Conservation (phyloP, 2,329 filamentous ascomycete species). For the Zalaria obscura region DNA sequence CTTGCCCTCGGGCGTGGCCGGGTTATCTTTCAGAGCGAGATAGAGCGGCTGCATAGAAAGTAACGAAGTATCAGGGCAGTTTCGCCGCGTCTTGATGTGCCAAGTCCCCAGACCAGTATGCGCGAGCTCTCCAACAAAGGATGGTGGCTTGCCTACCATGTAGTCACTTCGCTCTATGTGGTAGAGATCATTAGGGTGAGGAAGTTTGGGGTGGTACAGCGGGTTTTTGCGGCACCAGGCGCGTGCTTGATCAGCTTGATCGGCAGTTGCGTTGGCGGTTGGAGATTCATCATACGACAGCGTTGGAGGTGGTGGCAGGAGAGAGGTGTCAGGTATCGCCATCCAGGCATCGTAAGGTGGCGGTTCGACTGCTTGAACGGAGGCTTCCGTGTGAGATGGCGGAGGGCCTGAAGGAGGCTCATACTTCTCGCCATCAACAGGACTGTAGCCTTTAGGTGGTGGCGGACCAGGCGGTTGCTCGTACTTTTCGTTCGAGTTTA, state of each 20-base stretch:
- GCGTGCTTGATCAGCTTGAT: constrained; percentile 50
- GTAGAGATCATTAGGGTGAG: constrained; percentile 6
- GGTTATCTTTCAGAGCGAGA: constrained; percentile 42
- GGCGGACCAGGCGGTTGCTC: constrained; percentile 16
- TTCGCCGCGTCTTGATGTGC: constrained; percentile 15
- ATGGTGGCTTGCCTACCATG: constrained; percentile 36
- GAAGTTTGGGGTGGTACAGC: constrained; percentile 37
- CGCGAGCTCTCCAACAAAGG: constrained; percentile 26
- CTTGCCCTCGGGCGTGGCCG: constrained; percentile 32
- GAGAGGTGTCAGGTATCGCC: constrained; percentile 56
- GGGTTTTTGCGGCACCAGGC: constrained; percentile 50
- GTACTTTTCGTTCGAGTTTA: constrained; percentile 11
- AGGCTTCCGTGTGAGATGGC: constrained; percentile 10
- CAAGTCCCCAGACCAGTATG: constrained; percentile 38
- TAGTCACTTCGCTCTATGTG: constrained; percentile 8
- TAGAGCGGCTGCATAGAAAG: constrained; percentile 58
- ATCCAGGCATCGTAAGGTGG: constrained; percentile 58
- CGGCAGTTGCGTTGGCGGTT: constrained; percentile 53
- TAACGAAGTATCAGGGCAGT: constrained; percentile 47
- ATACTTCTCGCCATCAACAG: constrained; percentile 9
- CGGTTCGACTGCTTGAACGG: constrained; percentile 22
- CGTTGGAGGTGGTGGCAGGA: constrained; percentile 58
- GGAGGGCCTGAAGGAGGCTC: constrained; percentile 23
- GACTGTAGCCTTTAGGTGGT: constrained; percentile 7
- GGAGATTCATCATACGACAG: constrained; percentile 52